phyloP scores from a whole-genome alignment of 1,139 yeast genomes.

The Kodamaea ohmeri region DNA sequence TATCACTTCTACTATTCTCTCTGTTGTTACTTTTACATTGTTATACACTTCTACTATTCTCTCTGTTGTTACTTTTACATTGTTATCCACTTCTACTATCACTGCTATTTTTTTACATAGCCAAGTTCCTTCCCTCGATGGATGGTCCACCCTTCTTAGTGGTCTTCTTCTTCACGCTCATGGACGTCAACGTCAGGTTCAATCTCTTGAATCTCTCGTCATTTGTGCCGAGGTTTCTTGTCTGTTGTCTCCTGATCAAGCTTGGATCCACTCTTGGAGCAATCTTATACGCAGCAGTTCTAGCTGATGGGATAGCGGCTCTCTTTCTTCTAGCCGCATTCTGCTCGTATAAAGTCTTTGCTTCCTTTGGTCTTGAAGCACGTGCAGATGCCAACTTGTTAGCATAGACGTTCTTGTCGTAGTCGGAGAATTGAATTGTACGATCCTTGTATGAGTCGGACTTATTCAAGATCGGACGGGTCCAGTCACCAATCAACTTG shows the following conservation, averaged over 20 bases:
- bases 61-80: no score
- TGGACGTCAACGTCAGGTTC: constrained; percentile 50
- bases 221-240: constrained; percentile 49
- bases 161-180: constrained; percentile 44
- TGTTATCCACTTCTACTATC: no score
- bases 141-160: constrained; percentile 69
- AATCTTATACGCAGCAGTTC: constrained; percentile 83
- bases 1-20: no score
- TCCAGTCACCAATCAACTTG: constrained; percentile 93
- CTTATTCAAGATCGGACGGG: constrained; percentile 94
- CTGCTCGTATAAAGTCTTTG: constrained; percentile 73
- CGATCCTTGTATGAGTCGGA: constrained; percentile 93
- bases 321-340: constrained; percentile 90
- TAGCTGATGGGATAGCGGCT: constrained; percentile 90
- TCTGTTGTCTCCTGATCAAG: constrained; percentile 37
- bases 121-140: constrained; percentile 71
- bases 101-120: constrained; percentile 34
- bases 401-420: constrained; percentile 58
- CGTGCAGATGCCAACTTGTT: constrained; percentile 45
- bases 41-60: no score
- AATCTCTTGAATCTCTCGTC: constrained; percentile 81
- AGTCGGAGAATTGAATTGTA: constrained; percentile 65
- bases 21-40: no score
- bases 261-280: constrained; percentile 75
- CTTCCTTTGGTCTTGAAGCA: constrained; percentile 34